Base-by-base conservation (phyloP, 306 rosid species). In the Cucurbita ficifolia region DNA sequence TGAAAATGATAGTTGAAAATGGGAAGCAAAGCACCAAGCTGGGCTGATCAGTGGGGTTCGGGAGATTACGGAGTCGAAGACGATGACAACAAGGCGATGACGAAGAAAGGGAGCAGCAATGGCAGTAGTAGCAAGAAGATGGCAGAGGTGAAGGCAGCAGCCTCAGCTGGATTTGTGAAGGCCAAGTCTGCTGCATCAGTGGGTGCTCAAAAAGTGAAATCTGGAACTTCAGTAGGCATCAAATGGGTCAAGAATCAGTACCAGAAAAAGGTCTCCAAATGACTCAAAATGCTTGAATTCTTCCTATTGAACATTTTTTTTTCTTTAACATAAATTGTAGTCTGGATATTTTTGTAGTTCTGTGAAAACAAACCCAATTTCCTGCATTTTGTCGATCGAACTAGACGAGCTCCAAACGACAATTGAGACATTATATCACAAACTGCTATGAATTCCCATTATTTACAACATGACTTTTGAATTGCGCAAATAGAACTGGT, bases 11-110 rank as follows among this genome's bases (percentile, higher is more conserved):
- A 68, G 72, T 45, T 24, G 42, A n/a, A 55, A 55, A 88, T 87
- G 92, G 96, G 88, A 49, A 83, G 96, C 87, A 88, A 87, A 77
- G 89, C 86, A 79, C 90, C 96, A 33, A 87, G 75, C 75, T 91
- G 96, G 97, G 84, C 88, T 10, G 96, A 91, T 19, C 90, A 88
- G 63, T 88, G 97, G 92, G 90, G 96, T 60, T 48, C 74, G 0
- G 85, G 81, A 8, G 80, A 77, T 42, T 78, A 52, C n/a, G 88
- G 81, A 0, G 79, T 75, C 0, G 87, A 78, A 0, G 82, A 84
- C 1, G 76, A 86, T 8, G 69, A 57, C 29, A 81, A 73, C 10
- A 78, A 67, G 10, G 10, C n/a, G 1, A 40, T 13, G 17, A 42
- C 42, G 43, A 81, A 83, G 74, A 84, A 85, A 80, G 82, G 84